These are phyloP conservation scores for Leishmania tropica DNA, from an alignment of 208 protist genomes.

Conservation along the genomic window DNA sequence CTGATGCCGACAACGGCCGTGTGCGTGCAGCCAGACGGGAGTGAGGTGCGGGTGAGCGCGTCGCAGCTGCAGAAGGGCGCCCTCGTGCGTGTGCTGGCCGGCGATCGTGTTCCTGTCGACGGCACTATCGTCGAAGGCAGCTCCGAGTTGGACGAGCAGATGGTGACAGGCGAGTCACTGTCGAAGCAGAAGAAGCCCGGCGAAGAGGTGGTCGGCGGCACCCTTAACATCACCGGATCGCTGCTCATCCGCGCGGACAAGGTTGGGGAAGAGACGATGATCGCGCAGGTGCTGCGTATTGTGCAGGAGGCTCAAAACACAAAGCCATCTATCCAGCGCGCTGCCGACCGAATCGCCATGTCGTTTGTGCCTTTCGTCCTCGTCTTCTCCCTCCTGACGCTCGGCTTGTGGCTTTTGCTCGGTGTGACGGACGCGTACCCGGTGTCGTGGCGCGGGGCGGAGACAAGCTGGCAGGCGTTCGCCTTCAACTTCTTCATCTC, in stretches of 20 bases:
- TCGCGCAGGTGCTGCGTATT: slow-evolving; percentile 95
- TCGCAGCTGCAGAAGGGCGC: slow-evolving; percentile 44
- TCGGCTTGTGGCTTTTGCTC: slow-evolving; percentile 91
- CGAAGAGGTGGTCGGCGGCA: slow-evolving; percentile 73
- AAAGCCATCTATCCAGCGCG: slow-evolving; percentile 95
- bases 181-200: slow-evolving; percentile 64
- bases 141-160: slow-evolving; percentile 93
- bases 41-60: slow-evolving; percentile 41
- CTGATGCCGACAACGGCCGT: slow-evolving; percentile 59
- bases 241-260: slow-evolving; percentile 66
- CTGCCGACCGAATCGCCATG: slow-evolving; percentile 89
- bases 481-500: slow-evolving; percentile 95
- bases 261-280: slow-evolving; percentile 87
- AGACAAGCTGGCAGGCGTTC: slow-evolving; percentile 63
- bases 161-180: slow-evolving; percentile 95
- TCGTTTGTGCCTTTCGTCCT: slow-evolving; percentile 96
- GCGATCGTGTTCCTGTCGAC: slow-evolving; percentile 93
- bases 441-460: slow-evolving; percentile 44
- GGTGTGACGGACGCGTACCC: slow-evolving; percentile 68
- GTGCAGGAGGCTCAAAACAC: slow-evolving; percentile 96
- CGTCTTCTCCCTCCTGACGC: slow-evolving; percentile 82
- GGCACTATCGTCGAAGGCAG: slow-evolving; percentile 81
- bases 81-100: slow-evolving; percentile 88
- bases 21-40: slow-evolving; percentile 30
- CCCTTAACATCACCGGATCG: slow-evolving; percentile 71